A percentile compares a stretch with the other conserved stretches of the same genome.
Conservation (phyloP, 768 basidiomycete species). For the Suillus decipiens region DNA sequence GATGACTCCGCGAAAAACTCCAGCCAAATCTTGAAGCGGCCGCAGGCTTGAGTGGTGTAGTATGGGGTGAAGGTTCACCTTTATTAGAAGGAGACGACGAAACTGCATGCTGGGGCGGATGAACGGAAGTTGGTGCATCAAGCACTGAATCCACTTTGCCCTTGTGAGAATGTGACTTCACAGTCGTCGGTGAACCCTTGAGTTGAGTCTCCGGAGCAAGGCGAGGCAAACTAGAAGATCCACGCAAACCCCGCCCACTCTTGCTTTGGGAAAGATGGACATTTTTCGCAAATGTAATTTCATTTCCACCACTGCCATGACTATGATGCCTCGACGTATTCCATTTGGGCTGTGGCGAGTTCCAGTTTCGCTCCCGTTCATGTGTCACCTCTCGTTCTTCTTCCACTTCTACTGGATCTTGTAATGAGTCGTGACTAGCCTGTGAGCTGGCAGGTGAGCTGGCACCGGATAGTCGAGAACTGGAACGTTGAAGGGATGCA, state of each 20-base stretch:
- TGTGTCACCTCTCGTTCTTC: constrained; percentile 39
- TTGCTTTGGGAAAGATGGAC: constrained; percentile 12
- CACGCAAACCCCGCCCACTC: constrained; percentile 16
- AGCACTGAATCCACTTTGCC: background rate
- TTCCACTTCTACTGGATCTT: constrained; percentile 33
- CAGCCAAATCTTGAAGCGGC: constrained; percentile 38
- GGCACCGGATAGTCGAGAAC: constrained; percentile 25
- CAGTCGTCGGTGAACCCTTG: background rate
- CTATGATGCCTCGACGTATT: constrained; percentile 24
- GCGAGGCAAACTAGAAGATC: constrained; percentile 22
- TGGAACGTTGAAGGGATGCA: constrained; percentile 35
- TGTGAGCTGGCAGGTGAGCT: constrained; percentile 46
- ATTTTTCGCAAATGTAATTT: constrained; percentile 18
- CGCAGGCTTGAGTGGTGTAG: constrained; percentile 24
- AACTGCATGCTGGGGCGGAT: background rate
- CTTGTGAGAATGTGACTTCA: background rate
- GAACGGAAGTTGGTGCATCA: background rate
- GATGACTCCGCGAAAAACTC: constrained; percentile 38
- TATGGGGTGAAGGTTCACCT: background rate
- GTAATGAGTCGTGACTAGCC: constrained; percentile 31
- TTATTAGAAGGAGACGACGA: background rate
- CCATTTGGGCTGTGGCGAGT: constrained; percentile 66
- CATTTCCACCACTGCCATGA: constrained; percentile 12
- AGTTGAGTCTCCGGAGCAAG: constrained; percentile 5
- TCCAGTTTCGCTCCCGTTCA: constrained; percentile 70